phyloP scores from a whole-genome alignment of 352 stramenopile species.

The Phytophthora pinifolia region DNA sequence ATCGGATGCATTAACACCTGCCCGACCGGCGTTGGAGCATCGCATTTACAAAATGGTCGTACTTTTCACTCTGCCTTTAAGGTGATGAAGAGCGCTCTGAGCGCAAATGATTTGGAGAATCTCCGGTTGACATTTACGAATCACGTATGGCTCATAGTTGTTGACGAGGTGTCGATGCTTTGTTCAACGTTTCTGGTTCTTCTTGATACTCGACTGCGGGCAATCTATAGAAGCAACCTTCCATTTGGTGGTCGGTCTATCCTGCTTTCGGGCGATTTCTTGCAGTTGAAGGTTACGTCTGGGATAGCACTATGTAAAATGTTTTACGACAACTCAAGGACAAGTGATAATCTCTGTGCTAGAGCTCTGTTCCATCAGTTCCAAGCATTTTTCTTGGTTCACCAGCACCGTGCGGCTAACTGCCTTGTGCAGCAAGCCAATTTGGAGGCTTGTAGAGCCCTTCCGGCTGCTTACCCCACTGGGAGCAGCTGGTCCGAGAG shows the following conservation, averaged over 20 bases:
- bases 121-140: constrained; percentile 20
- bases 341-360: neutral
- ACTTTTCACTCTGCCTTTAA: constrained; percentile 18
- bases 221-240: constrained; percentile 9
- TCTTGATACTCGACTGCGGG: constrained; percentile 11
- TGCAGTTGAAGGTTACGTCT: constrained; percentile 8
- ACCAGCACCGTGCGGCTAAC: constrained; percentile 5
- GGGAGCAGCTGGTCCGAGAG: neutral
- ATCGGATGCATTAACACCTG: constrained; percentile 4
- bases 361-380: constrained; percentile 8
- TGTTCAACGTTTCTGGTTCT: constrained; percentile 12
- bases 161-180: constrained; percentile 29
- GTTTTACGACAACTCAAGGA: constrained; percentile 3
- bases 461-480: neutral
- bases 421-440: constrained; percentile 4
- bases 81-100: neutral
- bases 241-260: constrained; percentile 21
- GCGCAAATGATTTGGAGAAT: constrained; percentile 9
- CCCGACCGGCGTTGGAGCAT: constrained; percentile 16
- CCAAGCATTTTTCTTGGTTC: constrained; percentile 3
- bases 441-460: neutral
- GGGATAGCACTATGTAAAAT: constrained; percentile 17
- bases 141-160: constrained; percentile 14
- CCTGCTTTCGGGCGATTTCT: constrained; percentile 18
- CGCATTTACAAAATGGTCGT: constrained; percentile 1